Conservation (phyloP, 176 grass and related monocot genomes). For the Urochloa ruziziensis region DNA sequence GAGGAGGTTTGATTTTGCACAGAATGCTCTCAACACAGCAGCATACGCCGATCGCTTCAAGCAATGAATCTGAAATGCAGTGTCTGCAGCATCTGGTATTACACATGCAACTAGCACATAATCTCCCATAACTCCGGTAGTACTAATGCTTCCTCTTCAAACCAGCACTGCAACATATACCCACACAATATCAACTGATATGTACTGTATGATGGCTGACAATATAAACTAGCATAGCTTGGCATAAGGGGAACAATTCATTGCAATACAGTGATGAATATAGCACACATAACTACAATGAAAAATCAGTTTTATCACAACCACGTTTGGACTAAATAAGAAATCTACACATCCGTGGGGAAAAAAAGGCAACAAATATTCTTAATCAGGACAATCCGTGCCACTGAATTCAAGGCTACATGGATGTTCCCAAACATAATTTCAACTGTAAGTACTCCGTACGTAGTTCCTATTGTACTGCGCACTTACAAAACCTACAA, state of each 20-base stretch:
- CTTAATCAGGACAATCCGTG: not conserved
- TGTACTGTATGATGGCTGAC: not conserved
- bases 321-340: too few relatives aligned
- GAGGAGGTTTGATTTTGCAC: constrained; percentile 55
- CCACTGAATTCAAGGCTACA: not conserved
- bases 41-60: constrained; percentile 57
- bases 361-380: not conserved
- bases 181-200: not conserved
- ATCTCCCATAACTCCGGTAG: constrained; percentile 26
- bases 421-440: not conserved
- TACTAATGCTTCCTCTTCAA: not conserved
- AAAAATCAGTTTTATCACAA: too few relatives aligned
- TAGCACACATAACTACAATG: constrained; percentile 7
- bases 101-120: not conserved
- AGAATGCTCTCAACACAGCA: constrained; percentile 64
- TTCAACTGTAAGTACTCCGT: not conserved
- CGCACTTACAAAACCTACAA: not conserved
- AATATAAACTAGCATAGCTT: not conserved
- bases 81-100: constrained; percentile 32
- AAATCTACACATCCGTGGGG: not conserved
- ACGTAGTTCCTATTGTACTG: not conserved
- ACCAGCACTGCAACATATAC: constrained; percentile 5
- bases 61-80: constrained; percentile 58
- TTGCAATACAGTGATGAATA: not conserved
- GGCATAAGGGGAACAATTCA: not conserved